Percentiles rank a stretch among this genome's conserved stretches.
These are phyloP conservation scores for Microcera coccophila DNA, from an alignment of 2,329 filamentous ascomycete species.

Conservation along the genomic window DNA sequence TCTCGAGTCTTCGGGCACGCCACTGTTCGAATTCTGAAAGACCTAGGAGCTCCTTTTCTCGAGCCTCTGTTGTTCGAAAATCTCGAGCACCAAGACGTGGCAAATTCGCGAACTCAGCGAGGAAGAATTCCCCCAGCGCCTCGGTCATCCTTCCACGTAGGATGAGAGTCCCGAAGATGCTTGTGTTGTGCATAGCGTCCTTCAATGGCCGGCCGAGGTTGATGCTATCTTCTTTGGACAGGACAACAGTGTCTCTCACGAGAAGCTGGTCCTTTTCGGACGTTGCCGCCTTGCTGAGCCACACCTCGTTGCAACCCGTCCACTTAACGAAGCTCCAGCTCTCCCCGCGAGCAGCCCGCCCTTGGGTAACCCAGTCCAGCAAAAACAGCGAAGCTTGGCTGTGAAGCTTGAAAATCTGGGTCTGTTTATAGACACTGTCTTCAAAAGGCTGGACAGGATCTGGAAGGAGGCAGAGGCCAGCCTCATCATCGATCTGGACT, in stretches of 20 bases:
- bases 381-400: slow-evolving; percentile 65
- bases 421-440: slow-evolving; percentile 77
- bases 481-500: slow-evolving; percentile 47
- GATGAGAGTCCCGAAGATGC: slow-evolving; percentile 80
- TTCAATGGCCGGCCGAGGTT: slow-evolving; percentile 41
- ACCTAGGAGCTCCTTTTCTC: slow-evolving; percentile 33
- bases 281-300: slow-evolving; percentile 40
- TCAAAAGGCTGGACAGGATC: slow-evolving; percentile 93
- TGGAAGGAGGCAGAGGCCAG: slow-evolving; percentile 66
- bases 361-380: slow-evolving; percentile 91
- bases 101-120: slow-evolving; percentile 71
- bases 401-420: slow-evolving; percentile 68
- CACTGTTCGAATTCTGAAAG: slow-evolving; percentile 47
- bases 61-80: slow-evolving; percentile 58
- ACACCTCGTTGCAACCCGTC: slow-evolving; percentile 86
- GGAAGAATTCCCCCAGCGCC: slow-evolving; percentile 66
- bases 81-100: slow-evolving; percentile 80
- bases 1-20: slow-evolving; percentile 51
- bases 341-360: slow-evolving; percentile 79
- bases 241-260: slow-evolving; percentile 77
- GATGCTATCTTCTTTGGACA: slow-evolving; percentile 54
- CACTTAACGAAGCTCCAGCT: slow-evolving; percentile 80
- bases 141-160: slow-evolving; percentile 69
- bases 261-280: slow-evolving; percentile 56
- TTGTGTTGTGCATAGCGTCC: slow-evolving; percentile 68